Evolutionary conservation across 2,329 filamentous ascomycete species (phyloP), one percentile per base, ranked within the genome.

Genomic region (Waltergamsia citrina): DNA sequence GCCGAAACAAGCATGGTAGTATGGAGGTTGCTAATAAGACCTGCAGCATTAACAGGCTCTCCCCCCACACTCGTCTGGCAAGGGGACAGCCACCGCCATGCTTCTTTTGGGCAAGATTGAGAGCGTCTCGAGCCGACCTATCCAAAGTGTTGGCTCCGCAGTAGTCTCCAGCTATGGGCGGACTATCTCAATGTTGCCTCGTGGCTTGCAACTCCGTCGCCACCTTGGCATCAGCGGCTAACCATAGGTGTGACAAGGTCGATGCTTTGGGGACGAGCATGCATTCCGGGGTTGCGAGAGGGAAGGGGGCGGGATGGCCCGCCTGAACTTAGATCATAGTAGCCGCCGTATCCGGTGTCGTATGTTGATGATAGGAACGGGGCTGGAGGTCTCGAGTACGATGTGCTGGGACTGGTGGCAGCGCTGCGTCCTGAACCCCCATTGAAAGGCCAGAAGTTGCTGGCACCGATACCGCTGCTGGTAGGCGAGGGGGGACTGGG

Each of bases 181-280:
- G n/a, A n/a, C n/a, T n/a, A n/a, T n/a, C n/a, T n/a, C n/a, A n/a
- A n/a, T n/a, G n/a, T n/a, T n/a, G n/a, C n/a, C n/a, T n/a, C n/a
- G n/a, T n/a, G n/a, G n/a, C n/a, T n/a, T n/a, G n/a, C n/a, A n/a
- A n/a, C n/a, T n/a, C n/a, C n/a, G n/a, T n/a, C n/a, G n/a, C n/a
- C n/a, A n/a, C n/a, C n/a, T n/a, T n/a, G n/a, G n/a, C n/a, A n/a
- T n/a, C n/a, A n/a, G n/a, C 31, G 22, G 21, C 31, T 15, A 16
- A 71, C 50, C 53, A 75, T 66, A 22, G 75, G 74, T 33, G 74
- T 77, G 29, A 79, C 72, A 16, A 79, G 62, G 55, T 79, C 74
- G 45, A 78, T 74, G 56, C 73, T 78, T 55, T 69, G 75, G 22
- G 73, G 71, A 30, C 74, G 62, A 43, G 70, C 63, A 52, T 74